phyloP scores from a whole-genome alignment of 2,329 filamentous ascomycete genomes.

The Cladophialophora carrionii region DNA sequence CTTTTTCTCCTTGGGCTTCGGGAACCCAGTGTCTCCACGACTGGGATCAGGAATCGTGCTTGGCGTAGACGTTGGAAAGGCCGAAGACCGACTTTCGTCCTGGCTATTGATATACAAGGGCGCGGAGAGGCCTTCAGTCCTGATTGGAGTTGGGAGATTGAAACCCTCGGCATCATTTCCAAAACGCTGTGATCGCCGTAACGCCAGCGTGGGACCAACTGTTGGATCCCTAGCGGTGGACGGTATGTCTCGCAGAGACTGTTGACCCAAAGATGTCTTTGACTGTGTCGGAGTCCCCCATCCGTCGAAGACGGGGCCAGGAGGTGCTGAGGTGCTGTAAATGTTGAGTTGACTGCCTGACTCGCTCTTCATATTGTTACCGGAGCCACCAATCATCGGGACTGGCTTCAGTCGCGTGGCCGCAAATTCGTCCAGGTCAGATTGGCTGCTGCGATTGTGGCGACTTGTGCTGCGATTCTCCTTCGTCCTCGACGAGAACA shows the following conservation, averaged over 20 bases:
- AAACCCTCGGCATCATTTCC: conserved; percentile 28
- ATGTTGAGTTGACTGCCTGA: conserved; percentile 48
- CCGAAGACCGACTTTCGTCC: conserved; percentile 34
- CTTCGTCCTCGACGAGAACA: conserved; percentile 46
- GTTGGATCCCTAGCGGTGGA: neutral
- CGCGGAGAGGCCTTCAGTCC: conserved; percentile 30
- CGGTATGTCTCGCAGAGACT: conserved; percentile 42
- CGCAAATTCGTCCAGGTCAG: conserved; percentile 55
- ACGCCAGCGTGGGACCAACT: conserved; percentile 29
- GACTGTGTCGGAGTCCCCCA: conserved; percentile 36
- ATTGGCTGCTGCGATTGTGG: conserved; percentile 41
- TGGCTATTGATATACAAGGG: conserved; percentile 32
- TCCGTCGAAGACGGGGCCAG: conserved; percentile 39
- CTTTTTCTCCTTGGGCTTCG: conserved; percentile 32
- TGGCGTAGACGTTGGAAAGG: conserved; percentile 26
- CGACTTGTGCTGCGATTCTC: conserved; percentile 47
- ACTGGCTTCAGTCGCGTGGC: conserved; percentile 54
- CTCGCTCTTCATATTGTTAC: conserved; percentile 42
- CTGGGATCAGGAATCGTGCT: conserved; percentile 28
- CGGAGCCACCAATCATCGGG: conserved; percentile 52
- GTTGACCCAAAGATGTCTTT: conserved; percentile 39
- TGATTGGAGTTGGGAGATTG: conserved; percentile 34
- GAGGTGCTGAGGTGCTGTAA: conserved; percentile 44
- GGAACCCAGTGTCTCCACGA: conserved; percentile 21
- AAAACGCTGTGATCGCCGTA: conserved; percentile 37